phyloP scores from a whole-genome alignment of 208 protist species.

The Blechomonas ayalai region DNA sequence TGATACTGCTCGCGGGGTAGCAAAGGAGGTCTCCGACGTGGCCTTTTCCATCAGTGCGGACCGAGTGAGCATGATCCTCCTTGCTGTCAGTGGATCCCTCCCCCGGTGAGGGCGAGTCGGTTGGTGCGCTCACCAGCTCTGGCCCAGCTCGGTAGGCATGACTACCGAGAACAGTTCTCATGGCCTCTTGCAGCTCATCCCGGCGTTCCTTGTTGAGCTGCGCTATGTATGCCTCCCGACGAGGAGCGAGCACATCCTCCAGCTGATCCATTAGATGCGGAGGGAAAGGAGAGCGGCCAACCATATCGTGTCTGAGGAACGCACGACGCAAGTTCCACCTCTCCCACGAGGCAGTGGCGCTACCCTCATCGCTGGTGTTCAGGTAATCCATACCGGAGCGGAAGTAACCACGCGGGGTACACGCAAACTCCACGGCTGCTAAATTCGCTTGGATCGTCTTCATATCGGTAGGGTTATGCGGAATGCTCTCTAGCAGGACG shows the following conservation, averaged over 20 bases:
- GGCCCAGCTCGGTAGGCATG: too few relatives aligned
- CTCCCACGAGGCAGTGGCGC: constrained; percentile 7
- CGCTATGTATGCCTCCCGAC: constrained; percentile 18
- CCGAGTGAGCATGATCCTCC: too few relatives aligned
- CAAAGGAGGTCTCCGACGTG: too few relatives aligned
- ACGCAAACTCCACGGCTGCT: constrained; percentile 27
- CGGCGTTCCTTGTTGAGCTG: constrained; percentile 10
- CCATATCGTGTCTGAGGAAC: constrained; percentile 18
- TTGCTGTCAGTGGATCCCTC: too few relatives aligned
- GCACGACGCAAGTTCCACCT: constrained; percentile 12
- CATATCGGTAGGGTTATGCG: constrained; percentile 26
- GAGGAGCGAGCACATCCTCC: constrained; percentile 13
- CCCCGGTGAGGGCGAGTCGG: too few relatives aligned
- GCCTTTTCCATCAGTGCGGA: too few relatives aligned
- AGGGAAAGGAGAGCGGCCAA: constrained; percentile 22
- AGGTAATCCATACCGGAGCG: constrained; percentile 10
- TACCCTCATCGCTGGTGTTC: neutral
- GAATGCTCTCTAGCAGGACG: constrained; percentile 21
- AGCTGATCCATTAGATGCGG: constrained; percentile 15
- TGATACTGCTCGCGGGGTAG: too few relatives aligned
- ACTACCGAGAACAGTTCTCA: neutral
- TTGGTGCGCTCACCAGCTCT: too few relatives aligned
- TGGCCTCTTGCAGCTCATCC: neutral
- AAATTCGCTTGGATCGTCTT: too few relatives aligned
- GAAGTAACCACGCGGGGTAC: constrained; percentile 11